These are phyloP conservation scores for Phytopythium helicoides DNA, from an alignment of 352 stramenopile species.

Conservation along the genomic window DNA sequence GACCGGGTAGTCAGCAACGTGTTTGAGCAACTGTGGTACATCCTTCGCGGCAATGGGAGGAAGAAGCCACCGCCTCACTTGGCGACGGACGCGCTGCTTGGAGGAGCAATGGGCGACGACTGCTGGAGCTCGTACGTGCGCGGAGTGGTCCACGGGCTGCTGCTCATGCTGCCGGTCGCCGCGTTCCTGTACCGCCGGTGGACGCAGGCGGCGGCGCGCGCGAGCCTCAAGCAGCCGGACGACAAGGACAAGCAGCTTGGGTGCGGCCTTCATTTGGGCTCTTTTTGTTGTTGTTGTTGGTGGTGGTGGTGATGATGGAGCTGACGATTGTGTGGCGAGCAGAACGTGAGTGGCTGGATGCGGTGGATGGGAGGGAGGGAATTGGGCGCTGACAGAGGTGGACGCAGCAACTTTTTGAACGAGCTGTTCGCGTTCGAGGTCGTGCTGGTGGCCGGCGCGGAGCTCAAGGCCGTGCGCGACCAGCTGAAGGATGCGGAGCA, in stretches of 20 bases:
- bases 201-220: conserved; percentile 17
- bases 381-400: too few relatives aligned
- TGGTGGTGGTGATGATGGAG: too few relatives aligned
- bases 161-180: conserved; percentile 48
- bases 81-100: too few relatives aligned
- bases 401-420: conserved; percentile 50
- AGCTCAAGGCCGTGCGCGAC: conserved; percentile 60
- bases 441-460: conserved; percentile 53
- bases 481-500: conserved; percentile 41
- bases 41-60: too few relatives aligned
- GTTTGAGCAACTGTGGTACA: too few relatives aligned
- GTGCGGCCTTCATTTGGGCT: too few relatives aligned
- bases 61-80: too few relatives aligned
- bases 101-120: too few relatives aligned
- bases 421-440: conserved; percentile 68
- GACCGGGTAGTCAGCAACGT: too few relatives aligned
- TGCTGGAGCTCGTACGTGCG: conserved; percentile 44
- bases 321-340: too few relatives aligned
- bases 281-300: too few relatives aligned
- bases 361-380: too few relatives aligned
- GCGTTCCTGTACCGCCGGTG: conserved; percentile 50
- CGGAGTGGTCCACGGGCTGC: conserved; percentile 44
- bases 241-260: conserved; percentile 35
- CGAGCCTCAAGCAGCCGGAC: conserved; percentile 8
- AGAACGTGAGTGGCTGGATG: neutral